These are phyloP conservation scores for Pouteria glomerata DNA, from an alignment of 148 eudicot species.

Conservation along the genomic window DNA sequence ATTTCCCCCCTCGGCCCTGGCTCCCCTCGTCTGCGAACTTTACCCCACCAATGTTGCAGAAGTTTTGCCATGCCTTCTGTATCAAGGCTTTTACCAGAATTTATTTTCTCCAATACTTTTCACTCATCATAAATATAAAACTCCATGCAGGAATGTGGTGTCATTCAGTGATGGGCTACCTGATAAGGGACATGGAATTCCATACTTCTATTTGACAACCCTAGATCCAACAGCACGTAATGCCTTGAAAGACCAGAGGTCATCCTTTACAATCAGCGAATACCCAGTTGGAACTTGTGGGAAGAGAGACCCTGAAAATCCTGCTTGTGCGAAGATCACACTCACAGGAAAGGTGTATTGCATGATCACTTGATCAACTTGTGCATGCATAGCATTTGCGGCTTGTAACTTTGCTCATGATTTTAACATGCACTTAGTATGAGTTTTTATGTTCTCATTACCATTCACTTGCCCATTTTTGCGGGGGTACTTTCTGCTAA, in stretches of 20 bases:
- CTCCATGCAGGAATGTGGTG: slow-evolving; percentile 69
- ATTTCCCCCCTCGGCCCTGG: too few relatives aligned
- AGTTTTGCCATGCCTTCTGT: not conserved
- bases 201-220: slow-evolving; percentile 81
- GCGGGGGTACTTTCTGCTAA: too few relatives aligned
- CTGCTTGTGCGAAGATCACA: slow-evolving; percentile 83
- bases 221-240: slow-evolving; percentile 80
- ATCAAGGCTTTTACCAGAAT: not conserved
- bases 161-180: slow-evolving; percentile 85
- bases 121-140: not conserved
- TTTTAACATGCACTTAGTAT: not conserved
- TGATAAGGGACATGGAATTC: slow-evolving; percentile 61
- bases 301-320: slow-evolving; percentile 76
- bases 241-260: slow-evolving; percentile 68
- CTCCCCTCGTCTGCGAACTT: too few relatives aligned
- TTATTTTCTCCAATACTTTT: not conserved
- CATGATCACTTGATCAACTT: not conserved
- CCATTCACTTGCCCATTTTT: too few relatives aligned
- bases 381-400: not conserved
- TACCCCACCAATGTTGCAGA: not conserved
- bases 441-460: not conserved
- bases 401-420: not conserved
- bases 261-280: slow-evolving; percentile 78
- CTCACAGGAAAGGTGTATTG: slow-evolving; percentile 74
- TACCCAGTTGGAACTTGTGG: slow-evolving; percentile 78